Conservation (phyloP, 1,284 basidiomycete genomes). For the Thecaphora frezii region DNA sequence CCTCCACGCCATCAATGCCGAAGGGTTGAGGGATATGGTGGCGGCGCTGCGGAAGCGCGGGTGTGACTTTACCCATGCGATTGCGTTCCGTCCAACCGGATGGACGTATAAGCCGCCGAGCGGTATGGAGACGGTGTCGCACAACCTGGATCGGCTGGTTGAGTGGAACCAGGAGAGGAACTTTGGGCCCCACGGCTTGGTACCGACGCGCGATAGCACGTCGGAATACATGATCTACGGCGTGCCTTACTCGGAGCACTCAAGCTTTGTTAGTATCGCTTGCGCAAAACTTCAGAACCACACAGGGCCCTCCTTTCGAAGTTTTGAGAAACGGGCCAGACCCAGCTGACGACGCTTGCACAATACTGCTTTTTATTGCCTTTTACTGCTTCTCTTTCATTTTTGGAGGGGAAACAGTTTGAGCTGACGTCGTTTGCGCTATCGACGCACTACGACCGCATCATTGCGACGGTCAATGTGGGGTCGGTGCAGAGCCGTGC, state of each 20-base stretch:
- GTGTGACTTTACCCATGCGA: constrained; percentile 71
- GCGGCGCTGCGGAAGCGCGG: constrained; percentile 69
- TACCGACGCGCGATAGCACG: constrained; percentile 73
- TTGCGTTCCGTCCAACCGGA: constrained; percentile 89
- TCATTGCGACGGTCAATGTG: constrained; percentile 95
- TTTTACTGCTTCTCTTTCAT: not conserved
- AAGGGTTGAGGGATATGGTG: constrained; percentile 73
- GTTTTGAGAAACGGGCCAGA: not conserved
- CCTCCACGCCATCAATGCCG: constrained; percentile 74
- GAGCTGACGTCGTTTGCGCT: constrained; percentile 80
- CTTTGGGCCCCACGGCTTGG: constrained; percentile 72
- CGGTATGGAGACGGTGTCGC: constrained; percentile 64
- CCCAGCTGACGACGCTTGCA: not conserved
- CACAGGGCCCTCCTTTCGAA: constrained; percentile 8
- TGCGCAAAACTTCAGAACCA: constrained; percentile 5
- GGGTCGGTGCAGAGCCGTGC: constrained; percentile 68
- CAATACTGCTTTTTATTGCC: not conserved
- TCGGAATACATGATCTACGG: constrained; percentile 71
- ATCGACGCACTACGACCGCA: constrained; percentile 74
- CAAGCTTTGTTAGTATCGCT: constrained; percentile 59
- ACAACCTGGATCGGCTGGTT: constrained; percentile 60
- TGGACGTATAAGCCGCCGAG: constrained; percentile 80
- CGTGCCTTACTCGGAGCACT: constrained; percentile 95
- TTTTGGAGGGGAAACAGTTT: constrained; percentile 8
- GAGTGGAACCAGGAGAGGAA: constrained; percentile 68